Evolutionary conservation across 306 rosid species (phyloP).

Genomic region (Arachis hypogaea): DNA sequence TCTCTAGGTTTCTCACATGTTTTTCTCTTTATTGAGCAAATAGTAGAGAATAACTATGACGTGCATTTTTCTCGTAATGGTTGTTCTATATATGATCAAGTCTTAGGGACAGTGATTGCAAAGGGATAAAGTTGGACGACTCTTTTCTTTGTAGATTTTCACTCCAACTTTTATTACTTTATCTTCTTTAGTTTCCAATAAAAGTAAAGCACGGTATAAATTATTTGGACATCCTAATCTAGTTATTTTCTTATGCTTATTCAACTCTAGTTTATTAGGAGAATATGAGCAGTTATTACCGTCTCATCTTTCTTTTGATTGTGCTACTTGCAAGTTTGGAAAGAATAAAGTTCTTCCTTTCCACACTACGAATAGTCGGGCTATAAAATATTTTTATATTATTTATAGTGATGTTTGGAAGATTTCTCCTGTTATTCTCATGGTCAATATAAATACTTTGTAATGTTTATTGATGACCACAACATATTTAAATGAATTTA

Average conservation of each 20-base stretch:
- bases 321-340: neutral
- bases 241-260: neutral
- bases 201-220: neutral
- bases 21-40: neutral
- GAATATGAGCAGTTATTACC: too few species aligned
- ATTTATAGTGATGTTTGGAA: conserved; percentile 15
- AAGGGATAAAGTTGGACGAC: conserved; percentile 6
- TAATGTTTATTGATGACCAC: conserved; percentile 9
- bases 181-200: neutral
- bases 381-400: neutral
- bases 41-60: conserved; percentile 1
- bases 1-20: neutral
- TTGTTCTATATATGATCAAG: conserved; percentile 11
- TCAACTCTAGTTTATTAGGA: neutral
- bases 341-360: conserved; percentile 20
- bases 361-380: neutral
- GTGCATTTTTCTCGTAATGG: neutral
- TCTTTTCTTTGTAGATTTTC: neutral
- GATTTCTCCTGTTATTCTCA: conserved; percentile 8
- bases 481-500: neutral
- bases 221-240: neutral
- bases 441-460: neutral
- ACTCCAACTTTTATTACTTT: neutral
- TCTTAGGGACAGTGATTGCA: conserved; percentile 1
- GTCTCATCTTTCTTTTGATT: neutral